These are phyloP conservation scores for Huntiella decipiens DNA, from an alignment of 2,329 filamentous ascomycete genomes.

Conservation along the genomic window DNA sequence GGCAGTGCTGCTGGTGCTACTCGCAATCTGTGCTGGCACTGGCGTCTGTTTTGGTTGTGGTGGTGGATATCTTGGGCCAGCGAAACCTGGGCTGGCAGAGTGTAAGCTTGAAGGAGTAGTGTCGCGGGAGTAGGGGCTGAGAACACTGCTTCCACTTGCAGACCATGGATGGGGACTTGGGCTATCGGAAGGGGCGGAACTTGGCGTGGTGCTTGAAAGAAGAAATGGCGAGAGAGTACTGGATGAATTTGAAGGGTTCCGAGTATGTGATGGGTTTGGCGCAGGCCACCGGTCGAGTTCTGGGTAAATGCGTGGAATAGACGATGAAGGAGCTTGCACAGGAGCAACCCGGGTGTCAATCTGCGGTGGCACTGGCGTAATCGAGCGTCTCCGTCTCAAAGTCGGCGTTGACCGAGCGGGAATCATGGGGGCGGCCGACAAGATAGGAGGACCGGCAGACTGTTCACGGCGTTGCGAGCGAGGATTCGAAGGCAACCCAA, in stretches of 20 bases:
- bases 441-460: too few species aligned
- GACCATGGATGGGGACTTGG: slow-evolving; percentile 28
- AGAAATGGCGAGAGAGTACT: slow-evolving; percentile 33
- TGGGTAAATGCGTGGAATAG: slow-evolving; percentile 6
- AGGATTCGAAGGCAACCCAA: slow-evolving; percentile 4
- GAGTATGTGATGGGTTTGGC: background rate
- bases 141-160: background rate
- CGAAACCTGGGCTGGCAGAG: slow-evolving; percentile 49
- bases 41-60: background rate
- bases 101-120: slow-evolving; percentile 64
- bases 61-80: slow-evolving; percentile 14
- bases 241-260: slow-evolving; percentile 4
- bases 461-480: background rate
- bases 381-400: slow-evolving; percentile 1
- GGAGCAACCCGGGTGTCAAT: slow-evolving; percentile 7
- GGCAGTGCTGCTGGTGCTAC: background rate
- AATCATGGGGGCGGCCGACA: background rate
- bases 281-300: slow-evolving; percentile 10
- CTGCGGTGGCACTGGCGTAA: slow-evolving; percentile 1
- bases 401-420: background rate
- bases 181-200: slow-evolving; percentile 57
- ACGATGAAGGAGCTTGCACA: background rate
- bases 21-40: background rate
- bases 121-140: slow-evolving; percentile 46
- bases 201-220: slow-evolving; percentile 44